These are phyloP conservation scores for Wickerhamomyces mucosus DNA, from an alignment of 805 yeast species.

Conservation along the genomic window DNA sequence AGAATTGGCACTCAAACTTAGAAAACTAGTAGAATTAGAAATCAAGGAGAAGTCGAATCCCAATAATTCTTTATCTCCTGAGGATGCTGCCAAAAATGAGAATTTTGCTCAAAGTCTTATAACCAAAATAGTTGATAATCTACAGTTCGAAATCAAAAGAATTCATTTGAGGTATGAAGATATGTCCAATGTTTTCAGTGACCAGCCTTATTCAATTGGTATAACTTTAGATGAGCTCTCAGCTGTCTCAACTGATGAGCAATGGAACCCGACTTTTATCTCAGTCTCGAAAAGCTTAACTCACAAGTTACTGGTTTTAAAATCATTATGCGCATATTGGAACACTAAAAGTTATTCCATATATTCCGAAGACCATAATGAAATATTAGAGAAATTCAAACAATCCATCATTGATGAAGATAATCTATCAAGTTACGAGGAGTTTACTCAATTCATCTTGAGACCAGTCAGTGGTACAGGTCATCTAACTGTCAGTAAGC, in stretches of 20 bases:
- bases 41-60: constrained; percentile 36
- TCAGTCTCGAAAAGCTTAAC: constrained; percentile 59
- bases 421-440: constrained; percentile 22
- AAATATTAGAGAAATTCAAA: constrained; percentile 39
- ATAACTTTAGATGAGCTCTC: constrained; percentile 76
- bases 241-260: constrained; percentile 79
- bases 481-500: constrained; percentile 68
- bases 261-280: constrained; percentile 82
- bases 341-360: constrained; percentile 55
- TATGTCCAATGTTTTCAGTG: constrained; percentile 53
- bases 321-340: constrained; percentile 75
- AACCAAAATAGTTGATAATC: constrained; percentile 85
- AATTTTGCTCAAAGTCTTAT: constrained; percentile 79
- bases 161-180: constrained; percentile 94
- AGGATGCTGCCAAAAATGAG: constrained; percentile 48
- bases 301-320: constrained; percentile 66
- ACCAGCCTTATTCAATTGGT: constrained; percentile 74
- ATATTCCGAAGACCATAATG: constrained; percentile 36
- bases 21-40: constrained; percentile 57
- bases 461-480: constrained; percentile 90
- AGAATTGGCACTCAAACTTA: constrained; percentile 56
- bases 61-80: constrained; percentile 23
- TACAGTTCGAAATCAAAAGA: constrained; percentile 83
- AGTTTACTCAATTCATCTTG: constrained; percentile 44
- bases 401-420: constrained; percentile 29